These are phyloP conservation scores for Cladophialophora exuberans DNA, from an alignment of 2,329 filamentous ascomycete genomes.

Conservation along the genomic window DNA sequence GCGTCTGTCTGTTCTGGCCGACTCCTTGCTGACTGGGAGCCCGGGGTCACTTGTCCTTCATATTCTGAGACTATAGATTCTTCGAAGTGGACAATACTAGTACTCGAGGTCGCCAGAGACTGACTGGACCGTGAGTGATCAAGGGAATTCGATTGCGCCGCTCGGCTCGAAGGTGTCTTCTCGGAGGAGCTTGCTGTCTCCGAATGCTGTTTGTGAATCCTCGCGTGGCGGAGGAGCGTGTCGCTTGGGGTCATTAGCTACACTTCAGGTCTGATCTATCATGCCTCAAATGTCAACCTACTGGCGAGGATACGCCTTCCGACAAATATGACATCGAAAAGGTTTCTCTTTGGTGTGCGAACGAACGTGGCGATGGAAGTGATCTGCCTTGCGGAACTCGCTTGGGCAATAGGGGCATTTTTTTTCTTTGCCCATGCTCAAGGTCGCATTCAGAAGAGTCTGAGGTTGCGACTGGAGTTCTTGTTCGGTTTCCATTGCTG, in stretches of 20 bases:
- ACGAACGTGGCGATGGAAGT: constrained; percentile 37
- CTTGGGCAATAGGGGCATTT: constrained; percentile 33
- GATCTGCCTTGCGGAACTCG: constrained; percentile 37
- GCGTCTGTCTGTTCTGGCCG: too few relatives aligned
- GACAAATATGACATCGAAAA: constrained; percentile 34
- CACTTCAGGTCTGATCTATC: not conserved
- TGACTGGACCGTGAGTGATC: not conserved
- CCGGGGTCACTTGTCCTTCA: not conserved
- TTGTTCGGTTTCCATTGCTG: not conserved
- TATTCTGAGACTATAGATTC: not conserved
- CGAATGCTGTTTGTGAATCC: constrained; percentile 12
- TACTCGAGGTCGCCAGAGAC: not conserved
- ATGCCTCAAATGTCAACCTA: constrained; percentile 26
- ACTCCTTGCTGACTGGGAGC: not conserved
- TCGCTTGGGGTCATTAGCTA: constrained; percentile 11
- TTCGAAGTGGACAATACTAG: not conserved
- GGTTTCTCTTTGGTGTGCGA: constrained; percentile 40
- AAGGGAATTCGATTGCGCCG: not conserved
- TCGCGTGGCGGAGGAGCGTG: constrained; percentile 19
- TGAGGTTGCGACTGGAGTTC: not conserved
- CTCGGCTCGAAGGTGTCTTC: not conserved
- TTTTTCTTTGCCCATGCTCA: not conserved
- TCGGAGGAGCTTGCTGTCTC: not conserved
- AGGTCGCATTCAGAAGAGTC: not conserved
- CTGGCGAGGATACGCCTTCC: constrained; percentile 36